Evolutionary conservation across 495 filamentous ascomycete species (phyloP).

Genomic region (Tuber aestivum): DNA sequence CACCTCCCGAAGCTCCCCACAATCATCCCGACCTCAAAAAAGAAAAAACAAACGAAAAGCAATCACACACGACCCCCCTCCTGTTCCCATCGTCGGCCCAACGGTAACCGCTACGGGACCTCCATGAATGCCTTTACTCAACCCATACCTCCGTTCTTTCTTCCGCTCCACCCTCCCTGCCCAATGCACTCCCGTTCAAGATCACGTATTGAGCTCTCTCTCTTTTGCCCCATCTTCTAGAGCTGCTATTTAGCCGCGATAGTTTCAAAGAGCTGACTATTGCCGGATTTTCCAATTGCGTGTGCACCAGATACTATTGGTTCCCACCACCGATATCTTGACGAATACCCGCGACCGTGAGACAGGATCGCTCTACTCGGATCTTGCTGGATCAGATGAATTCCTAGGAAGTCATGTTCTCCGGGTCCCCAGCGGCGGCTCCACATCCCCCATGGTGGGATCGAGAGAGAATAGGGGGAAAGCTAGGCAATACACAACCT

Average conservation of each 20-base stretch:
- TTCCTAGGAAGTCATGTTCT: conserved; percentile 96
- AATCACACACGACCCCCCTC: not conserved
- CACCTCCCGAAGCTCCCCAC: not conserved
- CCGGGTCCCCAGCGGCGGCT: conserved; percentile 61
- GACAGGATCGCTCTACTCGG: conserved; percentile 66
- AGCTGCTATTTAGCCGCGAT: conserved; percentile 9
- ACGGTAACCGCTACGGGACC: conserved; percentile 25
- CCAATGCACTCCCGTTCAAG: conserved; percentile 87
- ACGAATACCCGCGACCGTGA: conserved; percentile 85
- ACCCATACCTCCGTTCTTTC: conserved; percentile 96
- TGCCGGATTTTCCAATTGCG: conserved; percentile 12
- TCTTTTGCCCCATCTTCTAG: not conserved
- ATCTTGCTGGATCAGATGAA: conserved; percentile 81
- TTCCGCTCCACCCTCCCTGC: conserved; percentile 88
- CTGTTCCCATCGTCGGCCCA: conserved; percentile 1
- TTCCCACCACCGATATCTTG: conserved; percentile 86
- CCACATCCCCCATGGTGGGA: conserved; percentile 59
- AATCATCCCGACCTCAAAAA: conserved; percentile 7
- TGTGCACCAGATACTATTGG: conserved; percentile 67
- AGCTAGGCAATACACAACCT: conserved; percentile 82
- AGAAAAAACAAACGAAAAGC: conserved; percentile 1
- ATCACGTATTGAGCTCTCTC: conserved; percentile 58
- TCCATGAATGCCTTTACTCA: conserved; percentile 95
- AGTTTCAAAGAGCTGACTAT: not conserved
- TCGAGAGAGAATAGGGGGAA: conserved; percentile 73